These are phyloP conservation scores for Mollisiaceae sp. DNA, from an alignment of 2,329 filamentous ascomycete genomes.

Conservation along the genomic window DNA sequence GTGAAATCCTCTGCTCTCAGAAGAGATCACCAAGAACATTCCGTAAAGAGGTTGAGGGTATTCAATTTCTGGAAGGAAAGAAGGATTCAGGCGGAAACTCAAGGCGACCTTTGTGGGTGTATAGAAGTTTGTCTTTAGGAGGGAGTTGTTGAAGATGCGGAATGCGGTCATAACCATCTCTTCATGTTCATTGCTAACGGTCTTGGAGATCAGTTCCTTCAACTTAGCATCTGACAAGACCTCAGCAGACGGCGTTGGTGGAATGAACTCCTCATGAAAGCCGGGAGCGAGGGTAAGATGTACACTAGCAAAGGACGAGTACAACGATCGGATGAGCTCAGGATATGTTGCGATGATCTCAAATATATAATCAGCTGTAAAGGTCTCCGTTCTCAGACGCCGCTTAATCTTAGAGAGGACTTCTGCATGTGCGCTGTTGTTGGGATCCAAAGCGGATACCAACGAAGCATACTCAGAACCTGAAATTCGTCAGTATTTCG, in stretches of 20 bases:
- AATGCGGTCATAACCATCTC: constrained; percentile 98
- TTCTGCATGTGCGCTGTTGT: constrained; percentile 81
- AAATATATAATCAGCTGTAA: constrained; percentile 96
- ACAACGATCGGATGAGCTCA: constrained; percentile 82
- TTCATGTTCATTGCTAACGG: constrained; percentile 91
- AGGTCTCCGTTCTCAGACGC: constrained; percentile 92
- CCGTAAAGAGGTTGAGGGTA: constrained; percentile 94
- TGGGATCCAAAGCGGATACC: constrained; percentile 76
- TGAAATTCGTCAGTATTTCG: constrained; percentile 23
- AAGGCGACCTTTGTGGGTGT: constrained; percentile 98
- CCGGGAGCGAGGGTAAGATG: constrained; percentile 68
- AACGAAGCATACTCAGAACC: constrained; percentile 88
- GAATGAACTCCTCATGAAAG: constrained; percentile 57
- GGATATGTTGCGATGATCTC: constrained; percentile 96
- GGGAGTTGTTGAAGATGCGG: constrained; percentile 89
- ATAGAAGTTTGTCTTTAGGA: constrained; percentile 94
- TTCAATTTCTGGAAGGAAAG: constrained; percentile 87
- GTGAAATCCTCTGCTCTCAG: constrained; percentile 96
- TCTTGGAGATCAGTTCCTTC: constrained; percentile 77
- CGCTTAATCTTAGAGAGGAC: constrained; percentile 94
- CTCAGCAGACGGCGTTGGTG: constrained; percentile 63
- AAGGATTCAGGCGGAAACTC: constrained; percentile 90
- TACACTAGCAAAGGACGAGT: constrained; percentile 87
- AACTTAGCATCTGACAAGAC: constrained; percentile 78
- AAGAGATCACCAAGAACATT: constrained; percentile 98